Evolutionary conservation across 768 basidiomycete species (phyloP).

Genomic region (Coprinopsis marcescibilis): DNA sequence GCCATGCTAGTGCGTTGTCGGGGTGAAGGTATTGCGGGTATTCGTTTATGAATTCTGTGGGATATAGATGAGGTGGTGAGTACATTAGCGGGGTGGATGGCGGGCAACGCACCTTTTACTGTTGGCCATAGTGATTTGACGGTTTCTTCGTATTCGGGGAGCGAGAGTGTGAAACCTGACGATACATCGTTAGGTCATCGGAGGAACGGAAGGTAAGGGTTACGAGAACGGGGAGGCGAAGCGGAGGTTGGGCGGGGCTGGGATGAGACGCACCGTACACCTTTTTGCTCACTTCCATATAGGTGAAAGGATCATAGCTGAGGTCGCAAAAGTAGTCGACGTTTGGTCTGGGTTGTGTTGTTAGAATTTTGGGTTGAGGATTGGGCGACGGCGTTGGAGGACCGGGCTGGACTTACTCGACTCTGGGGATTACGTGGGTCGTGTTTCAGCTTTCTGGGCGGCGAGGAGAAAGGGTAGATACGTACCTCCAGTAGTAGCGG

Average conservation of each 20-base stretch:
- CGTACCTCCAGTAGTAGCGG: slow-evolving; percentile 75
- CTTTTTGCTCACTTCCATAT: slow-evolving; percentile 65
- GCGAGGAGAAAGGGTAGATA: not conserved
- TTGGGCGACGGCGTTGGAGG: not conserved
- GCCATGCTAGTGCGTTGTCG: slow-evolving; percentile 66
- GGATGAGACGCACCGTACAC: slow-evolving; percentile 30
- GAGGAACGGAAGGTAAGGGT: not conserved
- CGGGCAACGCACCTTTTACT: slow-evolving; percentile 50
- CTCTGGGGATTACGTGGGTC: slow-evolving; percentile 32
- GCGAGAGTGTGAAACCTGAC: slow-evolving; percentile 70
- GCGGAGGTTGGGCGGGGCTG: not conserved
- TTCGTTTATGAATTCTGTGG: slow-evolving; percentile 59
- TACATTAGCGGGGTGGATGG: not conserved
- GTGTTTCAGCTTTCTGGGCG: not conserved
- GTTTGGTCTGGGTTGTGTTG: slow-evolving; percentile 58
- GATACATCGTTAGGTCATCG: not conserved
- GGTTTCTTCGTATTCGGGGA: slow-evolving; percentile 74
- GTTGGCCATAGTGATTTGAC: slow-evolving; percentile 76
- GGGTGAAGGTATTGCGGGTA: slow-evolving; percentile 57
- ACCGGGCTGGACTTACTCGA: slow-evolving; percentile 52
- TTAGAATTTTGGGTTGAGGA: not conserved
- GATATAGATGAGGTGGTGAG: slow-evolving; percentile 4
- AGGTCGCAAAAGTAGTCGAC: slow-evolving; percentile 76
- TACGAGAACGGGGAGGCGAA: not conserved
- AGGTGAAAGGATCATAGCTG: slow-evolving; percentile 73